These are phyloP conservation scores for Phialophora verrucosa DNA, from an alignment of 2,329 filamentous ascomycete species.

Conservation along the genomic window DNA sequence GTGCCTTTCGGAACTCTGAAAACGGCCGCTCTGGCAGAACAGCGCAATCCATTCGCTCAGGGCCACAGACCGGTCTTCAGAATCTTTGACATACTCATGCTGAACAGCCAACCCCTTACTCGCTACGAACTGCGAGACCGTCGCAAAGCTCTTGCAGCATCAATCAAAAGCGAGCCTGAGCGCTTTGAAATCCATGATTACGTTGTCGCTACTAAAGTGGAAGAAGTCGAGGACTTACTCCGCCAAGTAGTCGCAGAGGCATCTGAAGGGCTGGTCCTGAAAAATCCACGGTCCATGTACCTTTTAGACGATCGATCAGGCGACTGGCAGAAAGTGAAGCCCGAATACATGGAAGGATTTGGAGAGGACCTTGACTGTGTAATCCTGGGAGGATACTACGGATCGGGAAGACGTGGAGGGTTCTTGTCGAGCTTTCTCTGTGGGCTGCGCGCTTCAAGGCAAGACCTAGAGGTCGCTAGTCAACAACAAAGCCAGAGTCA, in stretches of 20 bases:
- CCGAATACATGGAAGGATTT: conserved; percentile 96
- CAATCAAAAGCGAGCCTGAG: conserved; percentile 72
- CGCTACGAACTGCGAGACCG: conserved; percentile 83
- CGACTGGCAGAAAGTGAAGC: conserved; percentile 98
- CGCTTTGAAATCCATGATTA: conserved; percentile 84
- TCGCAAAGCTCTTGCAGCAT: conserved; percentile 72
- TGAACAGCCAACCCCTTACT: conserved; percentile 81
- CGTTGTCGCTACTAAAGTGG: conserved; percentile 66
- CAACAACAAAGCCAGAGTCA: conserved; percentile 20
- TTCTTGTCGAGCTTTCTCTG: conserved; percentile 86
- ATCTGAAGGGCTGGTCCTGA: conserved; percentile 88
- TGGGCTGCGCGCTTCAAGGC: conserved; percentile 74
- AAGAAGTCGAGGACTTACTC: conserved; percentile 78
- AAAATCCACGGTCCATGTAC: conserved; percentile 89
- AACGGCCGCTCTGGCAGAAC: conserved; percentile 80
- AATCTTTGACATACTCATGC: conserved; percentile 87
- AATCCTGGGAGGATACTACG: conserved; percentile 90
- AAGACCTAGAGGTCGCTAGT: conserved; percentile 44
- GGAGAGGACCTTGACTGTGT: conserved; percentile 91
- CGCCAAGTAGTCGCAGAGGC: conserved; percentile 83
- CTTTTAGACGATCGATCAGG: conserved; percentile 87
- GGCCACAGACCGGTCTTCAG: conserved; percentile 78
- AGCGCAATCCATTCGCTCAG: conserved; percentile 70
- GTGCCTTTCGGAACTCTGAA: conserved; percentile 93
- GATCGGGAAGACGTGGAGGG: conserved; percentile 83